Evolutionary conservation across 306 rosid species (phyloP).

Genomic region (Rosa persica): DNA sequence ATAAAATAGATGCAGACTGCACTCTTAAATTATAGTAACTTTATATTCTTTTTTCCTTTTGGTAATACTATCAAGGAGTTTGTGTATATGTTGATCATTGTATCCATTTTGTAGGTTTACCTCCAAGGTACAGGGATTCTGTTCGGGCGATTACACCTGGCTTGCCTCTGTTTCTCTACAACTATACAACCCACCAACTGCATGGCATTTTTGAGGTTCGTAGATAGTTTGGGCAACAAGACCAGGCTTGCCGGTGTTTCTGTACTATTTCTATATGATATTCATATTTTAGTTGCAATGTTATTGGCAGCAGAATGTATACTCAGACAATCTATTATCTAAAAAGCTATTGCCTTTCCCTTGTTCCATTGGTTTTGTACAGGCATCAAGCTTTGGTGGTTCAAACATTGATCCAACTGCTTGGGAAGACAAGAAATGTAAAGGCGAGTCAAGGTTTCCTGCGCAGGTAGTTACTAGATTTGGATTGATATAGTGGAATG

Average conservation of each 20-base stretch:
- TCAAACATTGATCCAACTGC: slow-evolving; percentile 99
- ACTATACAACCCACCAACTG: slow-evolving; percentile 93
- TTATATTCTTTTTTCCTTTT: neutral
- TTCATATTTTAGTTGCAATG: neutral
- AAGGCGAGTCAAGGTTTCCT: slow-evolving; percentile 98
- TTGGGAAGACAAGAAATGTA: slow-evolving; percentile 99
- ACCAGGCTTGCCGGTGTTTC: neutral
- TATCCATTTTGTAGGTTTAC: slow-evolving; percentile 63
- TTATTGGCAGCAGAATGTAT: neutral
- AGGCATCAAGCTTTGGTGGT: slow-evolving; percentile 98
- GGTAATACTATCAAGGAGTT: slow-evolving; percentile 8
- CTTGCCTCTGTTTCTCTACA: slow-evolving; percentile 85
- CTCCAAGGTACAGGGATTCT: slow-evolving; percentile 95
- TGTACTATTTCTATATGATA: neutral
- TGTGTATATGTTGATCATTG: slow-evolving; percentile 16
- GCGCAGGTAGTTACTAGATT: slow-evolving; percentile 73
- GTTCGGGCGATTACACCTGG: slow-evolving; percentile 97
- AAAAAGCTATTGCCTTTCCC: neutral
- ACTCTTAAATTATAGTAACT: neutral
- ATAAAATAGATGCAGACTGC: neutral
- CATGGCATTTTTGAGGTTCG: slow-evolving; percentile 95
- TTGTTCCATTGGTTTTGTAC: slow-evolving; percentile 27
- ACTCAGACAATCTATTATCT: neutral
- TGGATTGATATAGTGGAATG: slow-evolving; percentile 7
- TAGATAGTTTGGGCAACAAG: neutral